phyloP scores from a whole-genome alignment of 2,329 filamentous ascomycete species.

The Colletotrichum tabaci region DNA sequence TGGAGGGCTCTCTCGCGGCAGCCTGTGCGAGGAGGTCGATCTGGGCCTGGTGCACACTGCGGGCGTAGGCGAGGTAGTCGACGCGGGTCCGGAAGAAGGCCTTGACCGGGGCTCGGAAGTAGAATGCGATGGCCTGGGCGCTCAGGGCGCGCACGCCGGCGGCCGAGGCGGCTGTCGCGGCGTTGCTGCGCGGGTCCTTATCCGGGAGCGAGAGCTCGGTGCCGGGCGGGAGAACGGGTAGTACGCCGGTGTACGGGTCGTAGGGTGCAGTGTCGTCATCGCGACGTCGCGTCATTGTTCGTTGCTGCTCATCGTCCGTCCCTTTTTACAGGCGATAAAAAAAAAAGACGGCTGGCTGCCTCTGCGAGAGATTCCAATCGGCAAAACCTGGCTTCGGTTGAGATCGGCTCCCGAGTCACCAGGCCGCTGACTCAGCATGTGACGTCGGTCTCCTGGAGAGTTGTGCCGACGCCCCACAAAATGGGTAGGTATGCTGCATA shows the following conservation, averaged over 20 bases:
- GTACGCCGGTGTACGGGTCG: constrained; percentile 53
- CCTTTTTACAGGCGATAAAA: background rate
- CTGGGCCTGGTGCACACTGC: constrained; percentile 66
- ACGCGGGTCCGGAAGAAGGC: constrained; percentile 93
- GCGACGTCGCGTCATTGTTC: constrained; percentile 42
- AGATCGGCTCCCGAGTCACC: constrained; percentile 17
- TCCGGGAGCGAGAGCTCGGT: constrained; percentile 58
- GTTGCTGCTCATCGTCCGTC: constrained; percentile 33
- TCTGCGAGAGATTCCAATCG: constrained; percentile 13
- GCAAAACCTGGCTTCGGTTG: constrained; percentile 41
- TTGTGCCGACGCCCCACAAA: background rate
- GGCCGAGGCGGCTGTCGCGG: constrained; percentile 82
- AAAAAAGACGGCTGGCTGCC: background rate
- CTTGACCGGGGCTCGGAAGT: constrained; percentile 92
- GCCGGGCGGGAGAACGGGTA: constrained; percentile 62
- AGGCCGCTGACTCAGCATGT: constrained; percentile 24
- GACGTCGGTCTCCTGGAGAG: background rate
- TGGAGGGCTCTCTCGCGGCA: constrained; percentile 52
- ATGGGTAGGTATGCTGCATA: too few relatives aligned
- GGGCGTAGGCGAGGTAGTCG: constrained; percentile 80
- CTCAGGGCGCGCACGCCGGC: constrained; percentile 88
- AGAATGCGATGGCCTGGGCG: constrained; percentile 88
- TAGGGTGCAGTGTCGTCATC: constrained; percentile 38
- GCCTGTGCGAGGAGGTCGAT: constrained; percentile 54
- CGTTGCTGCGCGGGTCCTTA: constrained; percentile 66